phyloP scores from a whole-genome alignment of 129 eudicot genomes.

The Dittrichia graveolens region DNA sequence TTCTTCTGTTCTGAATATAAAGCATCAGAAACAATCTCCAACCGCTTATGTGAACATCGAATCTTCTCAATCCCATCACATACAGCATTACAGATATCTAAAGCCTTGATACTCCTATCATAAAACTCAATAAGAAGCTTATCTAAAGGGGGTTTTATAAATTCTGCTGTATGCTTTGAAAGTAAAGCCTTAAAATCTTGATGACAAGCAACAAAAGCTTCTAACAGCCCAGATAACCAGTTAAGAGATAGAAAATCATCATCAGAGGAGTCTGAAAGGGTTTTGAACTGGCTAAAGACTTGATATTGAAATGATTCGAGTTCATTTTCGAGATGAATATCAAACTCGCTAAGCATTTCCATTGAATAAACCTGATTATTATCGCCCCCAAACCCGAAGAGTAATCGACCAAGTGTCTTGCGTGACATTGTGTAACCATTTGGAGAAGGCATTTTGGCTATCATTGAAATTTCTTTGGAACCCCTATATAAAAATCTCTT shows the following conservation, averaged over 20 bases:
- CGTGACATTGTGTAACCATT: constrained; percentile 43
- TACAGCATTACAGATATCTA: constrained; percentile 67
- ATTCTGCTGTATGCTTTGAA: constrained; percentile 32
- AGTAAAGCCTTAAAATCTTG: constrained; percentile 52
- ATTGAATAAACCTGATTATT: constrained; percentile 46
- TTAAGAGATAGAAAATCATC: constrained; percentile 52
- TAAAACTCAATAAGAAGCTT: constrained; percentile 45
- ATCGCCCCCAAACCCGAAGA: constrained; percentile 42
- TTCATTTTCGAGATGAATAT: constrained; percentile 22
- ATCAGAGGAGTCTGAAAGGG: constrained; percentile 39
- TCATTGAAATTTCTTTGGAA: constrained; percentile 7
- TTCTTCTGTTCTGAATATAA: constrained; percentile 41
- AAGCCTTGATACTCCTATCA: constrained; percentile 56
- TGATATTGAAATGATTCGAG: constrained; percentile 47
- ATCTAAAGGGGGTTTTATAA: constrained; percentile 54
- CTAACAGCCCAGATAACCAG: constrained; percentile 56
- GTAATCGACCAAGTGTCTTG: constrained; percentile 48
- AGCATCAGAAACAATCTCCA: constrained; percentile 55
- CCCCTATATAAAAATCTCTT: background rate
- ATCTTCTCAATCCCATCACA: constrained; percentile 69
- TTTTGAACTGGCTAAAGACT: constrained; percentile 41
- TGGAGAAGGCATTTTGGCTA: constrained; percentile 40
- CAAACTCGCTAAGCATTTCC: constrained; percentile 30
- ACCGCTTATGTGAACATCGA: constrained; percentile 49
- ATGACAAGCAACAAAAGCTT: constrained; percentile 47